phyloP scores from a whole-genome alignment of 345 rosid species.

The Raphanus raphanistrum region DNA sequence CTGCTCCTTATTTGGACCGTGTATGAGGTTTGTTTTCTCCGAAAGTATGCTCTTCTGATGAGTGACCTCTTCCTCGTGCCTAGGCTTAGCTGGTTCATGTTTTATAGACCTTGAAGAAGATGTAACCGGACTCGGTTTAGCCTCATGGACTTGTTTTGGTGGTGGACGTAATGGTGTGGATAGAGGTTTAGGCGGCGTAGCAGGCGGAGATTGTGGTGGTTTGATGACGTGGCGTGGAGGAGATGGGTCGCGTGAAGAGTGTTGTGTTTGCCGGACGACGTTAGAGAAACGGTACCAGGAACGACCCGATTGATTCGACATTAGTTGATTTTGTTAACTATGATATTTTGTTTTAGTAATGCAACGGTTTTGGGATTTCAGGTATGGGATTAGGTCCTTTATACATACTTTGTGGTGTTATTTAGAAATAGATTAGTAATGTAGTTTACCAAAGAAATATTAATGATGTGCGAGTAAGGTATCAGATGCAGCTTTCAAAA shows the following conservation, averaged over 20 bases:
- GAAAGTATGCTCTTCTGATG: conserved; percentile 47
- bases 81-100: conserved; percentile 22
- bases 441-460: not conserved
- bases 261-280: conserved; percentile 18
- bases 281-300: conserved; percentile 33
- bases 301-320: conserved; percentile 33
- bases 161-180: conserved; percentile 4
- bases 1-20: conserved; percentile 23
- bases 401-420: not conserved
- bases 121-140: conserved; percentile 12
- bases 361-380: not conserved
- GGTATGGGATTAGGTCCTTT: not conserved
- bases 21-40: conserved; percentile 26
- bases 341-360: not conserved
- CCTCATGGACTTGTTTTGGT: conserved; percentile 14
- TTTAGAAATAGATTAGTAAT: not conserved
- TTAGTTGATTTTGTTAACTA: not conserved
- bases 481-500: conserved; percentile 18
- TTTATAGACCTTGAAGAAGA: conserved; percentile 7
- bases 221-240: conserved; percentile 10
- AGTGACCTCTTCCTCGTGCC: conserved; percentile 25
- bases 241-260: conserved; percentile 19
- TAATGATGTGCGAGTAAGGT: conserved; percentile 1
- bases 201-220: conserved; percentile 7
- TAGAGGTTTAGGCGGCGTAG: not conserved